Conservation (phyloP, 768 basidiomycete species). For the Crassisporium funariophilum region DNA sequence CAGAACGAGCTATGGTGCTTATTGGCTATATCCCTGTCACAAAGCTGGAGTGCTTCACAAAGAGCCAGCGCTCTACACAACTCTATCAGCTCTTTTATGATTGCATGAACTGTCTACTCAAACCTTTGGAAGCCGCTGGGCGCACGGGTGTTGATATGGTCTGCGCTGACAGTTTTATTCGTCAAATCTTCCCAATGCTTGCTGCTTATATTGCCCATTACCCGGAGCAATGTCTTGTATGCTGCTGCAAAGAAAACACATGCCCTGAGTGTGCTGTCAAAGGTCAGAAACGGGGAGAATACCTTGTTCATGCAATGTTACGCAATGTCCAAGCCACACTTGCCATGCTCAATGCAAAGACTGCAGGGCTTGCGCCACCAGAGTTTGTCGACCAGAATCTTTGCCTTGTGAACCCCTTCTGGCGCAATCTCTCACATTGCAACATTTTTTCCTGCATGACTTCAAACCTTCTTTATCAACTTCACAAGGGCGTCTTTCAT, state of each 20-base stretch:
- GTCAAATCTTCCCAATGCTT: constrained; percentile 35
- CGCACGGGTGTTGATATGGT: constrained; percentile 30
- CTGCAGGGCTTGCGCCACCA: background rate
- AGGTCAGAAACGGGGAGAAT: constrained; percentile 18
- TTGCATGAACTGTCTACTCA: constrained; percentile 17
- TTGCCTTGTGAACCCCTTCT: constrained; percentile 34
- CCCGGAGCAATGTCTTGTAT: constrained; percentile 42
- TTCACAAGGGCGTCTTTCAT: constrained; percentile 52
- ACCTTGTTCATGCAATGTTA: background rate
- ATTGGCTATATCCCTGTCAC: constrained; percentile 44
- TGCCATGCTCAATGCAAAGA: background rate
- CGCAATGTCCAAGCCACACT: constrained; percentile 5
- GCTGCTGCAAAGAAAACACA: constrained; percentile 22
- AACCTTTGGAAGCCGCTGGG: constrained; percentile 31
- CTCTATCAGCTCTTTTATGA: constrained; percentile 38
- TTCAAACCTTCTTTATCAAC: constrained; percentile 49
- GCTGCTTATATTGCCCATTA: constrained; percentile 40
- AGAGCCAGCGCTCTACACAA: constrained; percentile 23
- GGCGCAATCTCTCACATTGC: constrained; percentile 39
- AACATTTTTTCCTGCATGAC: constrained; percentile 43
- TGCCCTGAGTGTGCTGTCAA: constrained; percentile 19
- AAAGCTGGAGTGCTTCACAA: constrained; percentile 32
- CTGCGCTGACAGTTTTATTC: constrained; percentile 33
- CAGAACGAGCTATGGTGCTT: constrained; percentile 32
- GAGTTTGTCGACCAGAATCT: constrained; percentile 17